phyloP scores from a whole-genome alignment of 2,329 filamentous ascomycete species.

The Gnomoniopsis smithogilvyi region DNA sequence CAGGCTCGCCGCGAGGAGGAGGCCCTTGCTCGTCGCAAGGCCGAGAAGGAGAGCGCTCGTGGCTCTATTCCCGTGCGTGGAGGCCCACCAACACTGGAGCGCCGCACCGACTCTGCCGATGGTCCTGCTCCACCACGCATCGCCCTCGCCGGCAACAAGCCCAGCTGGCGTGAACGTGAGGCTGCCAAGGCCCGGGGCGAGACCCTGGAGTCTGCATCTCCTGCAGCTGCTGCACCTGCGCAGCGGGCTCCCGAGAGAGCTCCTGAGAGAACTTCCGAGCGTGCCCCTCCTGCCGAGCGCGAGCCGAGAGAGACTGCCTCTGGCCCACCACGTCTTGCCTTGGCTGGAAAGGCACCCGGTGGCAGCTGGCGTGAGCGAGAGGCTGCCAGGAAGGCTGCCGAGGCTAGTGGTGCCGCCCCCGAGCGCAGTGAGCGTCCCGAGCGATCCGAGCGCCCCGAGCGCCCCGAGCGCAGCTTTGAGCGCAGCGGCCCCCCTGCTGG shows the following conservation, averaged over 20 bases:
- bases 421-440: not conserved
- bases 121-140: constrained; percentile 53
- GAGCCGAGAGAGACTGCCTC: constrained; percentile 45
- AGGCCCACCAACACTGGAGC: constrained; percentile 31
- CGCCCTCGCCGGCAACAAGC: constrained; percentile 46
- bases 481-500: constrained; percentile 21
- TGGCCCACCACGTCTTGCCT: constrained; percentile 51
- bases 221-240: constrained; percentile 25
- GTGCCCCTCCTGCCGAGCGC: constrained; percentile 25
- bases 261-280: not conserved
- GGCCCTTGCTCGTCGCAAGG: constrained; percentile 71
- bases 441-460: not conserved
- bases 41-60: constrained; percentile 54
- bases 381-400: constrained; percentile 42
- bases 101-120: constrained; percentile 40
- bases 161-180: constrained; percentile 60
- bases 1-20: constrained; percentile 87
- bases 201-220: constrained; percentile 23
- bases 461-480: not conserved
- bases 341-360: constrained; percentile 40
- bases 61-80: constrained; percentile 30
- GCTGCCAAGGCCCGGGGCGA: constrained; percentile 41
- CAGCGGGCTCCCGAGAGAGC: constrained; percentile 24
- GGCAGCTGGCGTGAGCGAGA: constrained; percentile 58
- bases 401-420: constrained; percentile 10